Percentiles rank a stretch among this genome's conserved stretches.
These are phyloP conservation scores for Neckera pumila DNA, from an alignment of 225 moss, liverwort and hornwort species.

Conservation along the genomic window DNA sequence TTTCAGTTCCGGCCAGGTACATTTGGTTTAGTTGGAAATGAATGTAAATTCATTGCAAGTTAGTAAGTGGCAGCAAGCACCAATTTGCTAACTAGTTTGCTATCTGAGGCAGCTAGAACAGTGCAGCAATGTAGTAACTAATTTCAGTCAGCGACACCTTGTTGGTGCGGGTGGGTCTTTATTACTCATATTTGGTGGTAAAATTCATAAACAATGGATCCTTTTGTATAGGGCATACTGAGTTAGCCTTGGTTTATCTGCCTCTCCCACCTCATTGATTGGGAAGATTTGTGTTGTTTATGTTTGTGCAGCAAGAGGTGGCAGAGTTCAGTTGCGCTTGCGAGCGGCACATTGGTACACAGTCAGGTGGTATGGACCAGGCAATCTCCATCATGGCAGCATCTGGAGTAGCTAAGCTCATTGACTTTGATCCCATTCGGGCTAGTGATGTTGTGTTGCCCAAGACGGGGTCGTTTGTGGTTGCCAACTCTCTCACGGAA, in stretches of 20 bases:
- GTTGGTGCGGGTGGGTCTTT: background rate
- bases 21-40: background rate
- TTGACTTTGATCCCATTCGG: constrained; percentile 74
- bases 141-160: background rate
- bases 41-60: background rate
- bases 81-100: background rate
- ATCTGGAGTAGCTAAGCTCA: constrained; percentile 82
- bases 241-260: background rate
- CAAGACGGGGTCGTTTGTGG: constrained; percentile 62
- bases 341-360: constrained; percentile 92
- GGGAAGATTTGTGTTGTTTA: background rate
- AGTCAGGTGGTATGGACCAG: constrained; percentile 98
- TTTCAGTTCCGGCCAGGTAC: background rate
- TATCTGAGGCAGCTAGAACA: background rate
- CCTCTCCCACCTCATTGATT: background rate
- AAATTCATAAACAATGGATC: background rate
- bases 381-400: constrained; percentile 92
- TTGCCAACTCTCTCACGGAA: constrained; percentile 89
- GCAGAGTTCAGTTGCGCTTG: constrained; percentile 79
- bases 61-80: background rate
- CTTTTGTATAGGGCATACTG: background rate
- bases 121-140: background rate
- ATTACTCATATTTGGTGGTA: background rate
- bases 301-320: constrained; percentile 60
- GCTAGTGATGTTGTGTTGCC: constrained; percentile 82